Evolutionary conservation across 192 early-diverging fungal genomes (phyloP).

Genomic region (Backusella parvicylindrica): DNA sequence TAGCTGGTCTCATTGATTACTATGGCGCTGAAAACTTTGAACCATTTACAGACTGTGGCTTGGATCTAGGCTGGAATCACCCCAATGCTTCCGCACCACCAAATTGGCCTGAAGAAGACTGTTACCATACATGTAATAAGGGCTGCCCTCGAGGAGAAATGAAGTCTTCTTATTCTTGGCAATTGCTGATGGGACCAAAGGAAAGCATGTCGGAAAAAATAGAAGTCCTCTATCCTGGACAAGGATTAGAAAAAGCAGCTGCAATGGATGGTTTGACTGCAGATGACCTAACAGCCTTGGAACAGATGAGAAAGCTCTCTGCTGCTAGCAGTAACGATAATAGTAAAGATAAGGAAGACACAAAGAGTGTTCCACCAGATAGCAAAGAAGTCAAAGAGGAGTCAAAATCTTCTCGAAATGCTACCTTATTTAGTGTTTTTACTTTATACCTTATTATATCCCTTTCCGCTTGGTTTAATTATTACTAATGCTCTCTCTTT

Average conservation of each 20-base stretch:
- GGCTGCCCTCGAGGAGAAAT: constrained; percentile 34
- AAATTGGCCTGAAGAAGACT: constrained; percentile 34
- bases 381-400: not conserved
- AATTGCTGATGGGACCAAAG: constrained; percentile 17
- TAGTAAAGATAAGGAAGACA: not conserved
- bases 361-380: not conserved
- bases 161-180: constrained; percentile 30
- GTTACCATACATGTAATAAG: constrained; percentile 41
- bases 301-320: not conserved
- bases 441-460: not conserved
- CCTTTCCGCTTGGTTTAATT: not conserved
- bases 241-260: constrained; percentile 10
- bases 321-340: not conserved
- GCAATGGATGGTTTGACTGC: constrained; percentile 4
- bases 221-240: constrained; percentile 20
- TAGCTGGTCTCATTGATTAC: constrained; percentile 38
- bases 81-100: constrained; percentile 33
- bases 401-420: not conserved
- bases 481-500: not conserved
- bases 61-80: constrained; percentile 37
- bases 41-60: constrained; percentile 33
- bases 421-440: not conserved
- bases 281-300: not conserved
- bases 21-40: constrained; percentile 32
- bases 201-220: not conserved